A percentile compares a stretch with the other conserved stretches of the same genome.
Conservation (phyloP, 1,284 basidiomycete species). For the Earliella scabrosa region DNA sequence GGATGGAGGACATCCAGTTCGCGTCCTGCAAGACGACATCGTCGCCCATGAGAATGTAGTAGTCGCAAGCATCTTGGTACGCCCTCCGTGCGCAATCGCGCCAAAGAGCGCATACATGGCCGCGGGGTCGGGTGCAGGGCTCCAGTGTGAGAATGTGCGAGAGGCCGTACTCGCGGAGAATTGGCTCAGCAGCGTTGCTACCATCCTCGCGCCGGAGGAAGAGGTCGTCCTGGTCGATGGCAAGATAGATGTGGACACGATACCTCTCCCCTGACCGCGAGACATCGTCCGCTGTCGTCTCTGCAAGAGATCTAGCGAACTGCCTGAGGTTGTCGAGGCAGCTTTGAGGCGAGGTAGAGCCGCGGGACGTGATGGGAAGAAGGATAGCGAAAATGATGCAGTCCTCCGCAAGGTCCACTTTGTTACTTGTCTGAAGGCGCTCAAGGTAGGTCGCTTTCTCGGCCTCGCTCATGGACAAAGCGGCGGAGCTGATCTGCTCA, state of each 20-base stretch:
- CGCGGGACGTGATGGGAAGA: constrained; percentile 60
- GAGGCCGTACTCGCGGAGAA: constrained; percentile 43
- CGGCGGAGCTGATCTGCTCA: constrained; percentile 36
- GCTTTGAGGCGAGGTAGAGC: constrained; percentile 34
- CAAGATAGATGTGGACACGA: constrained; percentile 51
- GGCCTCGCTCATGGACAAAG: constrained; percentile 12
- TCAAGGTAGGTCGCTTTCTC: constrained; percentile 5
- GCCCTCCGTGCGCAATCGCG: constrained; percentile 50
- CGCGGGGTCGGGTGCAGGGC: constrained; percentile 43
- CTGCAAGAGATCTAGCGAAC: constrained; percentile 48
- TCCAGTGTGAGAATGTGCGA: constrained; percentile 39
- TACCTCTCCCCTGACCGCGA: constrained; percentile 39
- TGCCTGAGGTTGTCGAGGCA: constrained; percentile 46
- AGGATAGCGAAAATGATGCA: constrained; percentile 52
- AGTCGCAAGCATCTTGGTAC: constrained; percentile 52
- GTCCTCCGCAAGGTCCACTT: constrained; percentile 41
- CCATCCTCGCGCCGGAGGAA: constrained; percentile 38
- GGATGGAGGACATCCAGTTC: constrained; percentile 53
- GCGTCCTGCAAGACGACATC: constrained; percentile 53
- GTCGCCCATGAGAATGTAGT: constrained; percentile 60
- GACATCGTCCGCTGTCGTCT: constrained; percentile 51
- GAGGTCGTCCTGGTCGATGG: constrained; percentile 53
- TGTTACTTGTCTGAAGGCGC: constrained; percentile 11
- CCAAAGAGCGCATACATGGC: constrained; percentile 60
- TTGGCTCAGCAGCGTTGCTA: constrained; percentile 40